Evolutionary conservation across 306 rosid species (phyloP).

Genomic region (Cucurbita maxima): DNA sequence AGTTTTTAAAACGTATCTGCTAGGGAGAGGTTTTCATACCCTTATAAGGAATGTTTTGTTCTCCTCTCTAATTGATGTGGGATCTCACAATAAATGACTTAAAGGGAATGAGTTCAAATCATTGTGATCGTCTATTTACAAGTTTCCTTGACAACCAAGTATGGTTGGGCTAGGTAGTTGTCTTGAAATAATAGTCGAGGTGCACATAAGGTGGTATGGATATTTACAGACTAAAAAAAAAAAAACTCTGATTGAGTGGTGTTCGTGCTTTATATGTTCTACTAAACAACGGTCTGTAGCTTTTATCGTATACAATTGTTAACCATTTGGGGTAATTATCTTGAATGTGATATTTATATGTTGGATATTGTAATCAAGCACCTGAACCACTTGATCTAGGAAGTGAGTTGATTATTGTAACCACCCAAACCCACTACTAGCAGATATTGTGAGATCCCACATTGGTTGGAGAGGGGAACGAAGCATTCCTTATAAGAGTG

Average conservation of each 20-base stretch:
- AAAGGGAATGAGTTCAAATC: neutral
- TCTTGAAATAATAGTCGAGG: neutral
- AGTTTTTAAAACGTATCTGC: too few species aligned
- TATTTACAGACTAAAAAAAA: neutral
- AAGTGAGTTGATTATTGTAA: neutral
- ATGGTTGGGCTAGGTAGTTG: neutral
- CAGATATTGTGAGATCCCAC: too few species aligned
- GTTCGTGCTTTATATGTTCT: neutral
- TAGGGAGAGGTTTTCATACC: too few species aligned
- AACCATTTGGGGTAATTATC: neutral
- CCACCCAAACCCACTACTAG: too few species aligned
- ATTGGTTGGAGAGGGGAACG: too few species aligned
- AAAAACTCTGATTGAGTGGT: neutral
- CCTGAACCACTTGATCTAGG: conserved; percentile 3
- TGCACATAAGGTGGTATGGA: neutral
- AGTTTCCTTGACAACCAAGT: neutral
- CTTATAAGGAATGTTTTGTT: too few species aligned
- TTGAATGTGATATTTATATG: neutral
- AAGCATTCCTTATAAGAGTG: too few species aligned
- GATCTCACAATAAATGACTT: neutral
- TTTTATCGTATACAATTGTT: neutral
- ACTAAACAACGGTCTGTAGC: neutral
- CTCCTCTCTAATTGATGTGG: too few species aligned
- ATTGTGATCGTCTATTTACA: neutral
- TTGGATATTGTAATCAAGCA: neutral